Conservation (phyloP, 805 yeast species). For the Spathaspora girioi region DNA sequence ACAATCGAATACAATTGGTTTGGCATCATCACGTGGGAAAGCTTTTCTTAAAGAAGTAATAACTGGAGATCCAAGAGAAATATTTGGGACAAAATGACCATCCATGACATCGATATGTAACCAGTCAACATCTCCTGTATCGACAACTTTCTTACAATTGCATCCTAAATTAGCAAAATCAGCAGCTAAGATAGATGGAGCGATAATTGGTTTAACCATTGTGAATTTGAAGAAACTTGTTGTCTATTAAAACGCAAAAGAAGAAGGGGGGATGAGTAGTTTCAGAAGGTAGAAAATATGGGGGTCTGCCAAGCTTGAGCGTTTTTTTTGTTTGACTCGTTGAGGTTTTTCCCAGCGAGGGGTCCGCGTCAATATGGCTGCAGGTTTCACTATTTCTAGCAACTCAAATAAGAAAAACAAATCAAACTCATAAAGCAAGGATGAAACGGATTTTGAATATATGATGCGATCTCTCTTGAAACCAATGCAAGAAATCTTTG, state of each 20-base stretch:
- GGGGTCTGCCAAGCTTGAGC: neutral
- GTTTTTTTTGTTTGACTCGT: neutral
- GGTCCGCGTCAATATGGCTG: neutral
- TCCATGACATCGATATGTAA: conserved; percentile 98
- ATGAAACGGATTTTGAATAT: no score
- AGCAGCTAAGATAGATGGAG: conserved; percentile 91
- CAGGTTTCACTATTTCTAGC: no score
- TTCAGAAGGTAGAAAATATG: neutral
- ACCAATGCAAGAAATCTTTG: no score
- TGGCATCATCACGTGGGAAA: conserved; percentile 60
- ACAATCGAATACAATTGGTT: conserved; percentile 74
- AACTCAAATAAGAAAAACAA: no score
- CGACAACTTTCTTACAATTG: conserved; percentile 78
- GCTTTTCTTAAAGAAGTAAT: conserved; percentile 72
- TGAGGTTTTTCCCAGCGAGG: neutral
- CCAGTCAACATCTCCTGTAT: conserved; percentile 84
- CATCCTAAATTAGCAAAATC: conserved; percentile 88
- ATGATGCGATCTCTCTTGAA: no score
- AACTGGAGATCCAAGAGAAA: conserved; percentile 90
- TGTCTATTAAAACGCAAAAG: neutral
- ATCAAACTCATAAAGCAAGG: no score
- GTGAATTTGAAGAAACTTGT: neutral
- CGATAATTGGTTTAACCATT: conserved; percentile 75
- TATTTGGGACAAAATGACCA: conserved; percentile 97
- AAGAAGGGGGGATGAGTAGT: neutral